Conservation (phyloP, 1,284 basidiomycete genomes). For the Polyporus tsugae region DNA sequence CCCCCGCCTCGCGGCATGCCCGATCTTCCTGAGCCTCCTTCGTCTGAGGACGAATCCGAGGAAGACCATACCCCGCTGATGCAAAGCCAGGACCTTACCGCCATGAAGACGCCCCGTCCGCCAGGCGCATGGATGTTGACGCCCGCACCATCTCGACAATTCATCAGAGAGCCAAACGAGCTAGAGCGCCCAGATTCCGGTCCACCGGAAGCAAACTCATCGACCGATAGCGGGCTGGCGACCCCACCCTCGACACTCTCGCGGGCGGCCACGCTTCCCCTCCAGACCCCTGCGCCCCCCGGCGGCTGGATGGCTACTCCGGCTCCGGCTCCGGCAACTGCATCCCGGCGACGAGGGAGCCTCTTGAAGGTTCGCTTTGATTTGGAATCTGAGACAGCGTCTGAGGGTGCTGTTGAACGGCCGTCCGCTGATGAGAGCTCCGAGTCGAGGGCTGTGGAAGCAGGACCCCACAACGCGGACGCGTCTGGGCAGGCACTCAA, state of each 20-base stretch:
- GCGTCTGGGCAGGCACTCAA: constrained; percentile 5
- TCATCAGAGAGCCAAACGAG: constrained; percentile 25
- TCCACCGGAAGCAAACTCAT: constrained; percentile 32
- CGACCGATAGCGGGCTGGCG: constrained; percentile 29
- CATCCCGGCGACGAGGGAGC: constrained; percentile 50
- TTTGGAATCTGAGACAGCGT: constrained; percentile 47
- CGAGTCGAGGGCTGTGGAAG: constrained; percentile 13
- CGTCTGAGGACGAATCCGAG: constrained; percentile 54
- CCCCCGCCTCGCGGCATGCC: constrained; percentile 62
- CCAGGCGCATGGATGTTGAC: constrained; percentile 77
- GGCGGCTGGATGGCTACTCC: constrained; percentile 76
- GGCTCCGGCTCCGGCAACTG: constrained; percentile 53
- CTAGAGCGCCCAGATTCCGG: constrained; percentile 29
- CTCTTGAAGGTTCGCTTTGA: constrained; percentile 75
- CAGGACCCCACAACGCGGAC: constrained; percentile 12
- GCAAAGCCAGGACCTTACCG: constrained; percentile 42
- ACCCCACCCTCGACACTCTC: constrained; percentile 37
- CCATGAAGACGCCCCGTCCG: constrained; percentile 68
- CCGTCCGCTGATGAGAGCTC: constrained; percentile 30
- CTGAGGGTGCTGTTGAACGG: constrained; percentile 44
- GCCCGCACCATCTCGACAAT: constrained; percentile 49
- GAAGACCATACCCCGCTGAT: constrained; percentile 38
- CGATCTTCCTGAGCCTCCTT: constrained; percentile 58
- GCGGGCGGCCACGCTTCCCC: constrained; percentile 46
- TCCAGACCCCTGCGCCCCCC: constrained; percentile 73